Evolutionary conservation across 805 yeast species (phyloP).

Genomic region (Brettanomyces sp.): DNA sequence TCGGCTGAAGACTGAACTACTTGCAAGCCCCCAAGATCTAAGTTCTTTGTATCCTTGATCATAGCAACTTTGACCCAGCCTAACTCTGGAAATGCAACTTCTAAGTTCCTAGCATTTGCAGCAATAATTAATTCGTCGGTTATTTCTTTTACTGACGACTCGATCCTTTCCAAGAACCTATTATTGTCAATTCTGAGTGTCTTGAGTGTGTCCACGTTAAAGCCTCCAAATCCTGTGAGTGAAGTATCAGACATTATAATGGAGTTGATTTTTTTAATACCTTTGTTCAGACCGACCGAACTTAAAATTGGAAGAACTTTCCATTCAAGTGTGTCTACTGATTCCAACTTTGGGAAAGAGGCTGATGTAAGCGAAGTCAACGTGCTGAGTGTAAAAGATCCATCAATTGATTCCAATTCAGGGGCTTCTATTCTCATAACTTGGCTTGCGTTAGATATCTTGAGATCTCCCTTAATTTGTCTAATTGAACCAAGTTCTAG

Average conservation of each 20-base stretch:
- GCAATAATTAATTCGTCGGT: slow-evolving; percentile 50
- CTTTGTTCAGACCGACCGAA: slow-evolving; percentile 41
- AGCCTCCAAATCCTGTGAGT: slow-evolving; percentile 55
- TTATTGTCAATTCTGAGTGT: slow-evolving; percentile 63
- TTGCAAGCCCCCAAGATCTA: slow-evolving; percentile 41
- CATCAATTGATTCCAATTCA: slow-evolving; percentile 38
- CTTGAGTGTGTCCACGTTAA: slow-evolving; percentile 43
- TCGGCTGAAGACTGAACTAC: slow-evolving; percentile 50
- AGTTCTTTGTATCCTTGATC: slow-evolving; percentile 46
- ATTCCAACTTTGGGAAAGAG: slow-evolving; percentile 42
- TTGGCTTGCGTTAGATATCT: slow-evolving; percentile 40
- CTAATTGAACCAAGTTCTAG: slow-evolving; percentile 43
- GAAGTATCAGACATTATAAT: slow-evolving; percentile 66
- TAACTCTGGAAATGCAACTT: slow-evolving; percentile 45
- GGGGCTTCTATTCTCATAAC: slow-evolving; percentile 52
- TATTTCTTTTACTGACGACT: slow-evolving; percentile 42
- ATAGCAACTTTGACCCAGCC: slow-evolving; percentile 52
- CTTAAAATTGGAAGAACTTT: slow-evolving; percentile 64
- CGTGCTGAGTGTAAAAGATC: slow-evolving; percentile 40
- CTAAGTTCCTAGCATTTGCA: slow-evolving; percentile 54
- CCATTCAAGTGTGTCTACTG: slow-evolving; percentile 53
- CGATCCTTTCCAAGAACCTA: slow-evolving; percentile 57
- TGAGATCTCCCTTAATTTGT: slow-evolving; percentile 48
- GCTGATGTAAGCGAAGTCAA: slow-evolving; percentile 58
- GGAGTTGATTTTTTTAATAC: slow-evolving; percentile 41